Evolutionary conservation across 2,329 filamentous ascomycete species (phyloP).

Genomic region (Neonectria ditissima): DNA sequence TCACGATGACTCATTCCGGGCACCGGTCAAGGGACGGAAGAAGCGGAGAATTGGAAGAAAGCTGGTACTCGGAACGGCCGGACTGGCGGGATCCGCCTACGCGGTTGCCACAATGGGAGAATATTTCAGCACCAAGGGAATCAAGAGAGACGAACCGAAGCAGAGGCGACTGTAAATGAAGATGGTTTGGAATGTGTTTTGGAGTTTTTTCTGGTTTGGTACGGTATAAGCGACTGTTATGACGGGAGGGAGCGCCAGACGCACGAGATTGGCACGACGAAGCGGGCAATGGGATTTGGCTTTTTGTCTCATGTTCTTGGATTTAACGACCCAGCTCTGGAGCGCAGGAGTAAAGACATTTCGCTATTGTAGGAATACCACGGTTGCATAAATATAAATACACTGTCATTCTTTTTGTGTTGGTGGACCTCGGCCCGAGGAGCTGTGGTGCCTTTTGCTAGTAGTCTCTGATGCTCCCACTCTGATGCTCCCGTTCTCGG

Average conservation of each 20-base stretch:
- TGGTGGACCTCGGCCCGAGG: not conserved
- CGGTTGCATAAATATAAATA: slow-evolving; percentile 1
- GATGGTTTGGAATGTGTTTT: not conserved
- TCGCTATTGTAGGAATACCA: slow-evolving; percentile 11
- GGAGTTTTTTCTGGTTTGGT: not conserved
- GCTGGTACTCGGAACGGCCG: slow-evolving; percentile 64
- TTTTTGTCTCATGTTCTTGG: not conserved
- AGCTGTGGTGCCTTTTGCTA: not conserved
- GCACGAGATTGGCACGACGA: not conserved
- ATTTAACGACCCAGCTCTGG: not conserved
- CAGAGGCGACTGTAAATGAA: slow-evolving; percentile 47
- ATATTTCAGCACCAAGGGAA: slow-evolving; percentile 63
- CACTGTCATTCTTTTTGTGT: not conserved
- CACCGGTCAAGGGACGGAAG: slow-evolving; percentile 47
- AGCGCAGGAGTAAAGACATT: slow-evolving; percentile 15
- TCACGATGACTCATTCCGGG: slow-evolving; percentile 60
- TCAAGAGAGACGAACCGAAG: slow-evolving; percentile 52
- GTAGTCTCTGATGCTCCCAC: not conserved
- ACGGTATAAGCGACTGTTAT: not conserved
- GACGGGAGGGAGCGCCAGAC: not conserved
- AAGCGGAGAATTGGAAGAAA: slow-evolving; percentile 59
- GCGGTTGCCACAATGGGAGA: slow-evolving; percentile 69
- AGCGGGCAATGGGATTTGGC: not conserved
- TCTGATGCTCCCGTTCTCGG: not conserved
- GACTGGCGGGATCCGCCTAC: slow-evolving; percentile 68